phyloP scores from a whole-genome alignment of 148 eudicot genomes.

The Diospyros lotus region DNA sequence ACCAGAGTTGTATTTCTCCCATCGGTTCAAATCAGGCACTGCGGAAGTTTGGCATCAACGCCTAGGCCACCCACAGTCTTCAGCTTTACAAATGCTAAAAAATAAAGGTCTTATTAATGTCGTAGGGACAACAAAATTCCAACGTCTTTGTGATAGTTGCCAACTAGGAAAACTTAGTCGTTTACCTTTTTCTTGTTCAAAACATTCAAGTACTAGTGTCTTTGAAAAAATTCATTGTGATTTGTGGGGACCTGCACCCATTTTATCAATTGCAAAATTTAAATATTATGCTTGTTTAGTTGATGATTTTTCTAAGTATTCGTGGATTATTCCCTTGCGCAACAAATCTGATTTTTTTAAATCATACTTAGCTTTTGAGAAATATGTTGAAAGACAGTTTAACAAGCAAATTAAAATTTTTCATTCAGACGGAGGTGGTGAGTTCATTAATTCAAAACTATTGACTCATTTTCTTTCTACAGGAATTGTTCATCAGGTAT shows the following conservation, averaged over 20 bases:
- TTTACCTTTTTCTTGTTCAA: neutral
- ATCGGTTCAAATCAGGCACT: neutral
- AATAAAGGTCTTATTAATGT: neutral
- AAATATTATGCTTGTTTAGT: neutral
- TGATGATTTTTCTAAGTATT: neutral
- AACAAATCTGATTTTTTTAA: too few species aligned
- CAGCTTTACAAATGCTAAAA: neutral
- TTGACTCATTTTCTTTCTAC: neutral
- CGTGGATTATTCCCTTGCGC: neutral
- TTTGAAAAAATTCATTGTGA: neutral
- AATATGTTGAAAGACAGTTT: neutral
- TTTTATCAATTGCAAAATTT: neutral
- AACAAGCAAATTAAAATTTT: too few species aligned
- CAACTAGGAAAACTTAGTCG: slow-evolving; percentile 2
- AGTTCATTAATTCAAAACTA: too few species aligned
- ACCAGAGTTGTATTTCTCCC: neutral
- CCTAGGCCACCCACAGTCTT: neutral
- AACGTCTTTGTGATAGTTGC: neutral
- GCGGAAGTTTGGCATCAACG: neutral
- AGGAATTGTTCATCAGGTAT: neutral
- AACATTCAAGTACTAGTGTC: neutral
- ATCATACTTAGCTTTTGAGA: neutral
- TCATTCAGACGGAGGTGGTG: neutral
- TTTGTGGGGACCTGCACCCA: neutral
- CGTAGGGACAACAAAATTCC: neutral